Evolutionary conservation across 345 rosid genomes (phyloP).

Genomic region (Sonneratia alba): DNA sequence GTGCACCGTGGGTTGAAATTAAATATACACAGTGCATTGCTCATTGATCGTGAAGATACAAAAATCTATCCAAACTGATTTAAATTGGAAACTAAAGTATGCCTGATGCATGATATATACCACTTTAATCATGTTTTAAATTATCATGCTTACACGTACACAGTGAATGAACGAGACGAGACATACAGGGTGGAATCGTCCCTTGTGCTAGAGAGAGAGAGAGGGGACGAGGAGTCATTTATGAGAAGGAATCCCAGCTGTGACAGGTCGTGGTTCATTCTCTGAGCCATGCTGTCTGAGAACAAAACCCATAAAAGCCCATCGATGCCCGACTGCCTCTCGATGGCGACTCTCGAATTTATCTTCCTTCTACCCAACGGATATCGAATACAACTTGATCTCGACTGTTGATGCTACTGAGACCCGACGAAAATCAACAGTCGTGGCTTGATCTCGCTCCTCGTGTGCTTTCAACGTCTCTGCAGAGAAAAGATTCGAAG

Average conservation of each 20-base stretch:
- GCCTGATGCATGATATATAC: too few relatives aligned
- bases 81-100: too few relatives aligned
- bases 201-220: background rate
- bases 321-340: background rate
- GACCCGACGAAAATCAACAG: background rate
- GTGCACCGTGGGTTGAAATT: too few relatives aligned
- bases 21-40: too few relatives aligned
- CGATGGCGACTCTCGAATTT: background rate
- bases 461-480: too few relatives aligned
- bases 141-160: too few relatives aligned
- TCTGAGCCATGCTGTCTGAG: background rate
- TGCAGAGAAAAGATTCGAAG: too few relatives aligned
- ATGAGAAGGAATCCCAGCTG: background rate
- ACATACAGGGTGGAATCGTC: background rate
- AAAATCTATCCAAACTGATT: too few relatives aligned
- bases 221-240: background rate
- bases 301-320: constrained; percentile 1
- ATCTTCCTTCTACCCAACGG: background rate
- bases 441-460: too few relatives aligned
- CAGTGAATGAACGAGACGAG: too few relatives aligned
- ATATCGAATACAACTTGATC: background rate
- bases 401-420: background rate
- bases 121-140: too few relatives aligned
- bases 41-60: too few relatives aligned
- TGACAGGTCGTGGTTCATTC: background rate